These are phyloP conservation scores for Coemansia sp. DNA, from an alignment of 192 early-diverging fungal genomes.

Conservation along the genomic window DNA sequence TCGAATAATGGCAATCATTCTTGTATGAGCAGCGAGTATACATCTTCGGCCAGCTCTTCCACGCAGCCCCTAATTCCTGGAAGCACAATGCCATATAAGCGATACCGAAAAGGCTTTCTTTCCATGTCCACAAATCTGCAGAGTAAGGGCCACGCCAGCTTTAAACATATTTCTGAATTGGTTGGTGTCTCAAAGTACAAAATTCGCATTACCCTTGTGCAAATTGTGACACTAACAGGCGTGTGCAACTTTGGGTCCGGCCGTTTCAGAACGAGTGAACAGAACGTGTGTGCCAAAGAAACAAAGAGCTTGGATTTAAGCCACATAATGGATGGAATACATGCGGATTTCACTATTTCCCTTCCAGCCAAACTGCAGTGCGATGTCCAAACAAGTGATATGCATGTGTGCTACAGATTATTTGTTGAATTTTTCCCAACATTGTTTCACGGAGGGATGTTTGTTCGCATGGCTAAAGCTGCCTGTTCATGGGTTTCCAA, in stretches of 20 bases:
- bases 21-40: neutral
- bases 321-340: neutral
- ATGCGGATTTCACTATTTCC: neutral
- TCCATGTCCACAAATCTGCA: neutral
- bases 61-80: neutral
- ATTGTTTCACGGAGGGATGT: neutral
- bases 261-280: neutral
- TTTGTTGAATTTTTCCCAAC: neutral
- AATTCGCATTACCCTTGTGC: neutral
- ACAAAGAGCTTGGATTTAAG: neutral
- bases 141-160: neutral
- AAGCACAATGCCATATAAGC: neutral
- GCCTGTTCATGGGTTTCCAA: constrained; percentile 1
- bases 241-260: neutral
- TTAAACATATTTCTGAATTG: neutral
- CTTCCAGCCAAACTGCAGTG: neutral
- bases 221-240: neutral
- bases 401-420: neutral
- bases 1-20: neutral
- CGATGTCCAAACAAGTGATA: neutral
- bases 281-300: neutral
- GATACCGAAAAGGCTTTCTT: neutral
- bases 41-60: neutral
- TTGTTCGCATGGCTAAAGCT: neutral
- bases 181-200: neutral